phyloP scores from a whole-genome alignment of 2,329 filamentous ascomycete genomes.

The Paramyrothecium sp. region DNA sequence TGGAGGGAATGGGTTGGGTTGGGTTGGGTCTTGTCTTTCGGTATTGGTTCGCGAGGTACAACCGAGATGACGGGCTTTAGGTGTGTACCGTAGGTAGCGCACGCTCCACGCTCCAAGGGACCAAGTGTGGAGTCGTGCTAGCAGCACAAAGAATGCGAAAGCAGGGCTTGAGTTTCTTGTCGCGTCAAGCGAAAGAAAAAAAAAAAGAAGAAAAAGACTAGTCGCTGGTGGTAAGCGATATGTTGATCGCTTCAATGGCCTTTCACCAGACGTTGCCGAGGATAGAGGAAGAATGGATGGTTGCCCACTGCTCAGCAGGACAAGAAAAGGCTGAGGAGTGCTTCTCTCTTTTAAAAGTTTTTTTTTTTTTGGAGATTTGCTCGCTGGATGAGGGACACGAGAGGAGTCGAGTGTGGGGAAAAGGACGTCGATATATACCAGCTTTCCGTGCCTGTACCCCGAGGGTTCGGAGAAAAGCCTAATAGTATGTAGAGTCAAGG shows the following conservation, averaged over 20 bases:
- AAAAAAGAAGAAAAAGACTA: neutral
- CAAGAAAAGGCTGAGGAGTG: neutral
- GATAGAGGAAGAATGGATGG: neutral
- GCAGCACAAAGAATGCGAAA: conserved; percentile 1
- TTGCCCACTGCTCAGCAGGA: neutral
- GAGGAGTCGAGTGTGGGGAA: neutral
- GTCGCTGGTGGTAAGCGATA: neutral
- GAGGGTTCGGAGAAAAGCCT: conserved; percentile 8
- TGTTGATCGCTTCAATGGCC: too few relatives aligned
- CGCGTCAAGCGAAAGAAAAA: conserved; percentile 4
- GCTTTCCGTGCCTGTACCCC: neutral
- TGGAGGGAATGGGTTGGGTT: neutral
- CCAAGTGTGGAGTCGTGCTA: neutral
- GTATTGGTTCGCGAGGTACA: neutral
- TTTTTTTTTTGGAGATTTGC: too few relatives aligned
- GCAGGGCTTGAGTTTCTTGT: conserved; percentile 4
- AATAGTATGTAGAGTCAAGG: neutral
- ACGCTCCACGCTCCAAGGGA: conserved; percentile 4
- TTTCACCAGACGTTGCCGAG: too few relatives aligned
- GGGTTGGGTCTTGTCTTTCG: neutral
- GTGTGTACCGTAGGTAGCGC: neutral
- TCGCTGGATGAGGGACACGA: neutral
- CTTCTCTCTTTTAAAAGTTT: neutral
- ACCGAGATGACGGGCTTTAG: neutral
- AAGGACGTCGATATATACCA: neutral